These are phyloP conservation scores for Lentinus tigrinus DNA, from an alignment of 768 basidiomycete species.

Conservation along the genomic window DNA sequence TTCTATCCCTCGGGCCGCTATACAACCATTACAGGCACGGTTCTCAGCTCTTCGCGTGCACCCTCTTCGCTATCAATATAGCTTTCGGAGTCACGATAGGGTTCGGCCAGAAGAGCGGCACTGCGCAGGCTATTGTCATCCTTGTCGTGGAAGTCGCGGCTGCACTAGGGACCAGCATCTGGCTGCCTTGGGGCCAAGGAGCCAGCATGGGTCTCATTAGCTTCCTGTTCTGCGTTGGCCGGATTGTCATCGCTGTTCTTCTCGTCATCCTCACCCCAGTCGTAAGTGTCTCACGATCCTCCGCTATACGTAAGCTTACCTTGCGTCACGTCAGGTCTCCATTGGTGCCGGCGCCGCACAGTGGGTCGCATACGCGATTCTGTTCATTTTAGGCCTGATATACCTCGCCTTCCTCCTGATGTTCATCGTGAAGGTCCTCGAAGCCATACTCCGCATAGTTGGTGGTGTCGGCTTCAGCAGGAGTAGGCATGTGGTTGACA, in stretches of 20 bases:
- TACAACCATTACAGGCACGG: slow-evolving; percentile 95
- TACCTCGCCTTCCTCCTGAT: slow-evolving; percentile 83
- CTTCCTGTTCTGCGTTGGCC: slow-evolving; percentile 88
- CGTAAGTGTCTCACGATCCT: slow-evolving; percentile 48
- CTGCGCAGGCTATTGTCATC: slow-evolving; percentile 88
- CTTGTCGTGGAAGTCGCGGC: slow-evolving; percentile 85
- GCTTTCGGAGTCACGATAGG: slow-evolving; percentile 84
- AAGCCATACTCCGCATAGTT: slow-evolving; percentile 76
- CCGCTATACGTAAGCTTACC: slow-evolving; percentile 17
- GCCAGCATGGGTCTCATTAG: slow-evolving; percentile 96
- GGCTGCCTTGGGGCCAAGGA: slow-evolving; percentile 96
- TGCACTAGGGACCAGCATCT: slow-evolving; percentile 86
- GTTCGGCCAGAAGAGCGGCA: slow-evolving; percentile 86
- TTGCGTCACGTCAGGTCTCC: slow-evolving; percentile 57
- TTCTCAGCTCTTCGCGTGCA: slow-evolving; percentile 82
- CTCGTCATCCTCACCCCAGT: slow-evolving; percentile 87
- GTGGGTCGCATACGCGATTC: slow-evolving; percentile 93
- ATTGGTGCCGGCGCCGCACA: slow-evolving; percentile 78
- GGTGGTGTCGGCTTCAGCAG: slow-evolving; percentile 83
- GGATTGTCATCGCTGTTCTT: slow-evolving; percentile 87
- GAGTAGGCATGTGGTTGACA: slow-evolving; percentile 75
- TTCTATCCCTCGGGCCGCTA: slow-evolving; percentile 86
- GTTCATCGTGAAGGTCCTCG: slow-evolving; percentile 81
- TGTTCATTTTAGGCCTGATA: slow-evolving; percentile 78
- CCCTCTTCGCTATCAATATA: slow-evolving; percentile 81